A percentile compares a stretch with the other conserved stretches of the same genome.
phyloP scores from a whole-genome alignment of 495 filamentous ascomycete genomes.

The Collariella sp. region DNA sequence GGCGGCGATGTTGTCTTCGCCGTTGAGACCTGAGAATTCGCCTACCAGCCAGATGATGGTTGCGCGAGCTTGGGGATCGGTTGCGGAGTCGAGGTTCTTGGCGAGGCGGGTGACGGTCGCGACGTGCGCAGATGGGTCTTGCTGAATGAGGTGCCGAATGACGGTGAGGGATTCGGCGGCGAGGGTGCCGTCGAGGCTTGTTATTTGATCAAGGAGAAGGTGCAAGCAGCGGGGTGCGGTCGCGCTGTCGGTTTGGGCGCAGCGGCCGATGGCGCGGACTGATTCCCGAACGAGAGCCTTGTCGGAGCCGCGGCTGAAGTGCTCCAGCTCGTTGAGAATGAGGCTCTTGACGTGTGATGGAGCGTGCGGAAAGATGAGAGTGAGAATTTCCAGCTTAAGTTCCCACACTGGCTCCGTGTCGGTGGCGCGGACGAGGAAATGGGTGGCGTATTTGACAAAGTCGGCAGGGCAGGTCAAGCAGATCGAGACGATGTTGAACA shows the following conservation, averaged over 20 bases:
- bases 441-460: conserved; percentile 76
- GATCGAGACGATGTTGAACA: conserved; percentile 90
- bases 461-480: conserved; percentile 61
- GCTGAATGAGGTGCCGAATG: conserved; percentile 90
- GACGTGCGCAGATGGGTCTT: conserved; percentile 65
- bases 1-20: conserved; percentile 77
- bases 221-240: conserved; percentile 69
- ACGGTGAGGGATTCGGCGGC: conserved; percentile 88
- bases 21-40: conserved; percentile 74
- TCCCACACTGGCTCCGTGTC: conserved; percentile 81
- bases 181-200: conserved; percentile 72
- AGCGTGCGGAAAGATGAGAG: conserved; percentile 78
- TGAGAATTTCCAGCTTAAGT: conserved; percentile 83
- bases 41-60: conserved; percentile 97
- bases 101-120: conserved; percentile 82
- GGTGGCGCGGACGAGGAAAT: conserved; percentile 74
- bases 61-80: conserved; percentile 75
- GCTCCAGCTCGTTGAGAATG: conserved; percentile 84
- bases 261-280: conserved; percentile 85
- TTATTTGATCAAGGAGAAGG: conserved; percentile 75
- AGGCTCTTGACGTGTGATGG: conserved; percentile 68
- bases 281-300: conserved; percentile 75
- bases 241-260: conserved; percentile 65
- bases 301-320: conserved; percentile 73
- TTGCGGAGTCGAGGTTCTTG: conserved; percentile 78